Evolutionary conservation across 345 rosid species (phyloP), one percentile per base, ranked within the genome.

Genomic region (Murraya paniculata): DNA sequence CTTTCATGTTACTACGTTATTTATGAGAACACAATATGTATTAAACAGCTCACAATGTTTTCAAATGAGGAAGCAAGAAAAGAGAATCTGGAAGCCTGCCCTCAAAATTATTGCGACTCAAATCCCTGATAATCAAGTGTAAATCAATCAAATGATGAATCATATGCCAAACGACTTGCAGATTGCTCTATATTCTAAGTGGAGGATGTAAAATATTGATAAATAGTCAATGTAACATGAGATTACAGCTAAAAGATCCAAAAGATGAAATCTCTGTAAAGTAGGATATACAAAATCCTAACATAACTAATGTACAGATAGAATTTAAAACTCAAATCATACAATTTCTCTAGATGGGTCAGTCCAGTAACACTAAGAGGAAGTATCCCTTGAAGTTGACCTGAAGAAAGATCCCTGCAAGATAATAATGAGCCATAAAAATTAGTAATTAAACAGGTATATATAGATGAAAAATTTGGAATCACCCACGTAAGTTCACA

Each of bases 351-450:
- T 62, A 91, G 81, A 79, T 86, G 41, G 36, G 39, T 59, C 69
- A 91, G 80, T 27, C 66, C 48, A 31, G 85, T 70, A 75, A 89
- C 79, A 18, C 73, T 71, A 39, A 73, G 9, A 65, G 93, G 93
- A 71, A 89, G 56, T 11, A 59, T 36, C 65, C 95, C 91, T 6
- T 28, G 64, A 71, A 91, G 72, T 22, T 58, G 33, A 11, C 79
- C 81, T 1, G 81, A 75, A 60, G 95, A 85, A 72, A 91, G 79
- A 68, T 85, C 78, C 86, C 93, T 91, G 89, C 69, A 30, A 16
- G 7, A 50, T 21, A 24, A 61, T 71, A 38, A 69, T 61, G 66
- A 74, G 66, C 64, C 27, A 30, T 41, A 58, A 6, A 45, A 48
- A 73, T 59, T 31, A 45, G 50, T 45, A 45, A 28, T 13, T 27